Base-by-base conservation (phyloP, 805 yeast species). In the Yarrowia sp. region DNA sequence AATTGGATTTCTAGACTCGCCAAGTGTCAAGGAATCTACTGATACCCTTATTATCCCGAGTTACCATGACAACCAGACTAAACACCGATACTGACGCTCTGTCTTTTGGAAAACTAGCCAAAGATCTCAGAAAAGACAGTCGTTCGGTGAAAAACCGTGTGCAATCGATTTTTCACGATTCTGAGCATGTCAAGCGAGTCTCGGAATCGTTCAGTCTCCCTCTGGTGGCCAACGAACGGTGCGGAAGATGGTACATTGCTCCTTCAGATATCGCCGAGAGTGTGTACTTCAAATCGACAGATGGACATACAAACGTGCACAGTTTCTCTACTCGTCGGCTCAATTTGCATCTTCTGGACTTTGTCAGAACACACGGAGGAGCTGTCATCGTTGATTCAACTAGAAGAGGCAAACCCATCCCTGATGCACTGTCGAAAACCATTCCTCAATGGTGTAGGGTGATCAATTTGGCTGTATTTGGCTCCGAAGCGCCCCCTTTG, bases 391-490 rank as follows among this genome's bases (percentile, higher is more conserved):
- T 92, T 1, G 97, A 92, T 76, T 91, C 96, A 14, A 92, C 97
- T 0, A 79, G 97, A 70, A 81, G 92, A 47, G 97, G 97, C 2
- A 92, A 92, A 74, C 77, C 84, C 33, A 86, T 92, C 77, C 97
- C 98, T 0, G 98, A 92, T 76, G 89, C 97, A 0, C 76, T 91
- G 8, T 88, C 92, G 72, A 92, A 92, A 72, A 92, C 97, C 0
- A 81, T 92, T 1, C 97, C 97, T 0, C 90, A 91, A 1, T 92
- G 98, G 98, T 90, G 96, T 76, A 90, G 93, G 0, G 92, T 90
- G 5, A 68, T 92, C 19, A 90, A 90, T 73, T 76, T 76, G 43
- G 79, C 88, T 0, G 76, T 86, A 75, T 81, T 82, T 68, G 85
- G 80, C 20, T 72, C 70, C 4, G 72, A 68, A 3, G 68, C 55